Conservation (phyloP, 192 early-diverging fungal genomes). For the Gryganskiella cystojenkinii region DNA sequence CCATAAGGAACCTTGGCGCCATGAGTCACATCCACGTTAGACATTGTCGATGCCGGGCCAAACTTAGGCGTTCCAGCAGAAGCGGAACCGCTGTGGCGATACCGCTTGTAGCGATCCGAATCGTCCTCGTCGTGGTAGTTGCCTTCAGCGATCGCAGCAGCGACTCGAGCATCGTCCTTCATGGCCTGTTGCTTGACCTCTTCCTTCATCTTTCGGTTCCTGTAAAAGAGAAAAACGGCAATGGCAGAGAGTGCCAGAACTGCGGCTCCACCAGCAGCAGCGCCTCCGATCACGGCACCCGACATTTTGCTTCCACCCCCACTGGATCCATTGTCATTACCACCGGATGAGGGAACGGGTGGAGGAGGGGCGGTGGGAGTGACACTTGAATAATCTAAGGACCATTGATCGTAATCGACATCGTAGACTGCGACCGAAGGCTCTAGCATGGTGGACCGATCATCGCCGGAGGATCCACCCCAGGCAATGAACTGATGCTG, state of each 20-base stretch:
- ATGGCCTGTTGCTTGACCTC: too few relatives aligned
- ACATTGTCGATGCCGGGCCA: too few relatives aligned
- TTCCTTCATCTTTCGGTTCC: too few relatives aligned
- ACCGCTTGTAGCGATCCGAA: too few relatives aligned
- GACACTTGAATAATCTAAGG: background rate
- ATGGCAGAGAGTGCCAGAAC: background rate
- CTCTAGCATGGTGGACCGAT: slow-evolving; percentile 20
- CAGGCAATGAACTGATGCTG: slow-evolving; percentile 30
- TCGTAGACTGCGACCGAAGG: slow-evolving; percentile 16
- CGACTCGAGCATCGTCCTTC: too few relatives aligned
- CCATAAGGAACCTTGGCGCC: too few relatives aligned
- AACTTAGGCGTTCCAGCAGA: too few relatives aligned
- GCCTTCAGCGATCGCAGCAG: too few relatives aligned
- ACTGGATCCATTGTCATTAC: background rate
- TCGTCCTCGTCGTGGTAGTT: too few relatives aligned
- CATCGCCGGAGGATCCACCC: slow-evolving; percentile 27
- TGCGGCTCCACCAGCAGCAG: slow-evolving; percentile 8
- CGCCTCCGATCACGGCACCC: slow-evolving; percentile 12
- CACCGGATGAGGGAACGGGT: background rate
- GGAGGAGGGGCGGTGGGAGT: background rate
- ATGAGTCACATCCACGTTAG: too few relatives aligned
- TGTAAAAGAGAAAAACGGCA: too few relatives aligned
- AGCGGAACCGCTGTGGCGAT: too few relatives aligned
- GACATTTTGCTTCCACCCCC: background rate
- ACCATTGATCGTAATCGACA: slow-evolving; percentile 4